Percentiles rank a stretch among this genome's conserved stretches.
phyloP scores from a whole-genome alignment of 495 filamentous ascomycete genomes.

The Talaromyces stipitatus region DNA sequence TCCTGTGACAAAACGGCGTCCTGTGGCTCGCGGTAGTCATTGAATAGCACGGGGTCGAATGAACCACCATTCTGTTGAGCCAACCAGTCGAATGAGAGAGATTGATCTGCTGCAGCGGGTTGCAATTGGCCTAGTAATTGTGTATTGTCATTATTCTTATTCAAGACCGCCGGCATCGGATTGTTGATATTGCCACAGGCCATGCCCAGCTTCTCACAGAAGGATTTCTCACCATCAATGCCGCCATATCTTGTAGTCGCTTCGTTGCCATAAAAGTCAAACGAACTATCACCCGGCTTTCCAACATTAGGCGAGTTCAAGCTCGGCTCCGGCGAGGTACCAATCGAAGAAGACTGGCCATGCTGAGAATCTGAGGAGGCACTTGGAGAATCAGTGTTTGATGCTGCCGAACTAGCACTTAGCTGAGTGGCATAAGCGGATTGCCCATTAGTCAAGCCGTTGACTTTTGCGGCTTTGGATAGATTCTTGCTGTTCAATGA shows the following conservation, averaged over 20 bases:
- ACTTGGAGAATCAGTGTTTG: conserved; percentile 47
- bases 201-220: conserved; percentile 65
- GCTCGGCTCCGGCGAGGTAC: conserved; percentile 67
- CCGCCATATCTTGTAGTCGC: conserved; percentile 20
- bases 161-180: conserved; percentile 47
- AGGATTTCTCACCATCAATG: conserved; percentile 50
- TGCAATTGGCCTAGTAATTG: conserved; percentile 15
- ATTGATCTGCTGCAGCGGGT: conserved; percentile 17
- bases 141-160: conserved; percentile 23
- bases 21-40: conserved; percentile 87
- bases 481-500: background rate
- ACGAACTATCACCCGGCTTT: conserved; percentile 48
- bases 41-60: conserved; percentile 89
- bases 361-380: conserved; percentile 51
- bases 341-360: conserved; percentile 72
- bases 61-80: conserved; percentile 78
- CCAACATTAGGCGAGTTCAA: conserved; percentile 47
- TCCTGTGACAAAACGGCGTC: conserved; percentile 64
- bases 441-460: background rate
- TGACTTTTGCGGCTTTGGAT: conserved; percentile 1
- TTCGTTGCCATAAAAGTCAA: conserved; percentile 11
- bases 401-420: conserved; percentile 18
- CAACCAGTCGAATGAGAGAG: conserved; percentile 61
- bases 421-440: background rate
- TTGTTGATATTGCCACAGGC: conserved; percentile 65